Base-by-base conservation (phyloP, 2,329 filamentous ascomycete species). In the Aspergillus nomiae region DNA sequence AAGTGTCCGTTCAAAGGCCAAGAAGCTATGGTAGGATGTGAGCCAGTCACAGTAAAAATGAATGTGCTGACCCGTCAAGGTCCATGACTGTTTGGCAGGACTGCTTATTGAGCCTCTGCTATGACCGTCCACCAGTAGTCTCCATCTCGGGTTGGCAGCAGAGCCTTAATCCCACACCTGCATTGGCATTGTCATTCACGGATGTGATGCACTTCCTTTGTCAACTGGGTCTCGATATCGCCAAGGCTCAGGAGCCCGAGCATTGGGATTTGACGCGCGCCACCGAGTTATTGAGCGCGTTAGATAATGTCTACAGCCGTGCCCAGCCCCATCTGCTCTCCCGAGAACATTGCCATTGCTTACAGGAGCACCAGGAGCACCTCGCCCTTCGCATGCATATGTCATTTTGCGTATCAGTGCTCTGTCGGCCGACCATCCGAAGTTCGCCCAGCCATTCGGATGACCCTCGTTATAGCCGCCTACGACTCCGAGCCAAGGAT, bases 351-450 rank as follows among this genome's bases (percentile, higher is more conserved):
- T 78, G 77, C 54, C 67, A 63, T 43, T 71, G 63, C 1, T 58
- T 76, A 11, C 76, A 75, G 4, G 82, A 87, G 56, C 83, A 85
- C 58, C 74, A 86, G 1, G 84, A 87, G 67, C 82, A 86, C 63
- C 83, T 85, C 74, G 84, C 82, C 0, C 71, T 87, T 5, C 85
- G 85, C 65, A 78, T 87, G 54, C 83, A 86, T 70, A 80, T 82
- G 26, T 85, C 83, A 1, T 87, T 86, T 70, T 81, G 83, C 46
- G 80, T 83, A 38, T 86, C 84, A 1, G 84, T 86, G 65, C 76
- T 87, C 5, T 86, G 84, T 66, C 82, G 85, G 3, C 84, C 85
- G 8, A 84, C 85, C 3, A 81, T 87, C 68, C 85, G 82, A 67
- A 66, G 66, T 12, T 62, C 60, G 4, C 56, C 58, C 2, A 38